Percentiles rank a stretch among this genome's conserved stretches.
These are phyloP conservation scores for Austroboletus rostrupii DNA, from an alignment of 1,284 basidiomycete genomes.

Conservation along the genomic window DNA sequence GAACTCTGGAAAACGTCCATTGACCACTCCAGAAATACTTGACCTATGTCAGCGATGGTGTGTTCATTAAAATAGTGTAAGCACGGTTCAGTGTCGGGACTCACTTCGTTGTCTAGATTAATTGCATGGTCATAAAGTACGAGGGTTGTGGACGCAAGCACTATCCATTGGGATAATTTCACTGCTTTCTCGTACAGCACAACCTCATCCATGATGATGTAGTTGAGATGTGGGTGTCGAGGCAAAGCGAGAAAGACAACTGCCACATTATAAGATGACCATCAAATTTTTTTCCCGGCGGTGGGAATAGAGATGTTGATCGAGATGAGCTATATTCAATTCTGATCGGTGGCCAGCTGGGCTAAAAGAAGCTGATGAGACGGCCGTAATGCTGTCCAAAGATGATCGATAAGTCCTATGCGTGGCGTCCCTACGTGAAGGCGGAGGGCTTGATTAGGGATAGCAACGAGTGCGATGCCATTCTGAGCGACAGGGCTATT, in stretches of 20 bases:
- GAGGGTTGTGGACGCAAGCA: slow-evolving; percentile 11
- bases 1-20: slow-evolving; percentile 12
- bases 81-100: neutral
- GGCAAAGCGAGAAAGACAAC: neutral
- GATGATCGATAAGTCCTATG: too few species aligned
- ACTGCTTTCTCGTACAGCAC: neutral
- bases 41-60: slow-evolving; percentile 1
- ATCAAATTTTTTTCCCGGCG: too few species aligned
- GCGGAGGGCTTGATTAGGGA: too few species aligned
- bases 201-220: slow-evolving; percentile 1
- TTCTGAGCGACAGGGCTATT: too few species aligned
- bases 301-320: too few species aligned
- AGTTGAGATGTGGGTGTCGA: neutral
- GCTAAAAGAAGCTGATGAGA: too few species aligned
- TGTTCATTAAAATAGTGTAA: neutral
- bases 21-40: slow-evolving; percentile 13
- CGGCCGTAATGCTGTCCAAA: too few species aligned
- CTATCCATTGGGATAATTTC: neutral
- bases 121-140: slow-evolving; percentile 22
- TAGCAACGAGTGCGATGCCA: too few species aligned
- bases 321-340: too few species aligned
- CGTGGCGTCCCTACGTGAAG: too few species aligned
- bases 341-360: too few species aligned
- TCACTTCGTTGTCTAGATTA: slow-evolving; percentile 16
- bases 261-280: too few species aligned